Evolutionary conservation across 1,284 basidiomycete species (phyloP).

Genomic region (Rhodotorula sp.): DNA sequence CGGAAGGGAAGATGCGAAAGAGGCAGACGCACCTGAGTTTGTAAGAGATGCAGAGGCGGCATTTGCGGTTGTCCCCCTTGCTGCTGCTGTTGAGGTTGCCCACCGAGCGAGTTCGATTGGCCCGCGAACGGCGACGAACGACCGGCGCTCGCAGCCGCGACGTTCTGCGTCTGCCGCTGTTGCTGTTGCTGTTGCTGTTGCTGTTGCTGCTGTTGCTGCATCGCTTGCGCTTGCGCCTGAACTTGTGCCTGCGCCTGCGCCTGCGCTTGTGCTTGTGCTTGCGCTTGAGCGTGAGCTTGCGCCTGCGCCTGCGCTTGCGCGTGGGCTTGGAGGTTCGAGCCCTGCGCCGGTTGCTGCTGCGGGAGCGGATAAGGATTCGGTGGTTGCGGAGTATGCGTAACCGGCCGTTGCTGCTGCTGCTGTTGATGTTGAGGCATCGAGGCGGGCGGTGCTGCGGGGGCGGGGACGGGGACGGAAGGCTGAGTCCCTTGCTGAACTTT

Average conservation of each 20-base stretch:
- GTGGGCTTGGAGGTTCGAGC: background rate
- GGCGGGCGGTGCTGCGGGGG: background rate
- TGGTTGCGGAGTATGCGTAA: background rate
- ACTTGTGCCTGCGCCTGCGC: background rate
- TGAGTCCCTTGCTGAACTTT: slow-evolving; percentile 6
- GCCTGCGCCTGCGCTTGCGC: background rate
- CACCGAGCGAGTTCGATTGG: background rate
- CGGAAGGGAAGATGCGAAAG: background rate
- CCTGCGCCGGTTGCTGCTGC: slow-evolving; percentile 16
- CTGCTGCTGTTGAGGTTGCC: background rate
- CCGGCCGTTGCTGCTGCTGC: slow-evolving; percentile 6
- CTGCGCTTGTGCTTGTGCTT: slow-evolving; percentile 8
- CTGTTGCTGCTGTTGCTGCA: slow-evolving; percentile 8
- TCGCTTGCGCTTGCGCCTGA: background rate
- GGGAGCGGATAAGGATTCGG: slow-evolving; percentile 11
- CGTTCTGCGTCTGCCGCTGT: slow-evolving; percentile 16
- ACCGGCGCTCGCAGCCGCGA: slow-evolving; percentile 8
- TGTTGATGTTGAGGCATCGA: background rate
- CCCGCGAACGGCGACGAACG: slow-evolving; percentile 7
- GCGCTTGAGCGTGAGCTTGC: slow-evolving; percentile 12
- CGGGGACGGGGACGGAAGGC: background rate
- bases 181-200: slow-evolving; percentile 10
- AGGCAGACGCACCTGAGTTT: slow-evolving; percentile 12
- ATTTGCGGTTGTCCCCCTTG: slow-evolving; percentile 8
- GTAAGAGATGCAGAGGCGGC: slow-evolving; percentile 31